These are phyloP conservation scores for Trichoderma sp. DNA, from an alignment of 2,329 filamentous ascomycete species.

Conservation along the genomic window DNA sequence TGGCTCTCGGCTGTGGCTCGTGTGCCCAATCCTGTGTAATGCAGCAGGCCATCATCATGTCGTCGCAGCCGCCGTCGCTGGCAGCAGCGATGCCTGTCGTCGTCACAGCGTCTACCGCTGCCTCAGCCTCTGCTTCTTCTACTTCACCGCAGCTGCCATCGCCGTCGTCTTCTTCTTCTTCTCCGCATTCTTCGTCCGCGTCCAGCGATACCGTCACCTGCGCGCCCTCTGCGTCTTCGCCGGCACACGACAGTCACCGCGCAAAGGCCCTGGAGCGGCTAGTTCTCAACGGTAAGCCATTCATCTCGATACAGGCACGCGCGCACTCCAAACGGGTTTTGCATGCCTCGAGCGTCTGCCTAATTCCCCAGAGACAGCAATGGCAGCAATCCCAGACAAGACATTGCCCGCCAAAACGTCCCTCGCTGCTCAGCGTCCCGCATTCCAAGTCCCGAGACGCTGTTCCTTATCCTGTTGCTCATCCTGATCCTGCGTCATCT, in stretches of 20 bases:
- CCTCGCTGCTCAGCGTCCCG: background rate
- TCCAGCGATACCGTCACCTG: slow-evolving; percentile 3
- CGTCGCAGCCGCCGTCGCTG: slow-evolving; percentile 8
- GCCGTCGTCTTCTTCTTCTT: background rate
- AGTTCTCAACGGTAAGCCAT: slow-evolving; percentile 6
- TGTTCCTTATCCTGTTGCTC: background rate
- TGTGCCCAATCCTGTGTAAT: slow-evolving; percentile 7
- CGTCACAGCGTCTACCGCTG: slow-evolving; percentile 1
- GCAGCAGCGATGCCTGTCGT: slow-evolving; percentile 9
- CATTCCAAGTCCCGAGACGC: slow-evolving; percentile 8
- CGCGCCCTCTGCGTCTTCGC: background rate
- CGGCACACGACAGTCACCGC: background rate
- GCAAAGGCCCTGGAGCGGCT: background rate
- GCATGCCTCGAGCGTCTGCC: background rate
- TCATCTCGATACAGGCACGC: background rate
- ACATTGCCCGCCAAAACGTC: background rate
- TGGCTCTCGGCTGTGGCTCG: slow-evolving; percentile 14
- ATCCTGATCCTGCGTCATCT: slow-evolving; percentile 2
- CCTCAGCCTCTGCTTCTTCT: slow-evolving; percentile 1
- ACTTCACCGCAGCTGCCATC: slow-evolving; percentile 5
- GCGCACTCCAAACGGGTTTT: background rate
- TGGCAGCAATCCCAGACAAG: background rate
- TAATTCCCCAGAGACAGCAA: background rate
- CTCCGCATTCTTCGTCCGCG: background rate
- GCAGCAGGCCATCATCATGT: slow-evolving; percentile 17